Base-by-base conservation (phyloP, 2,329 filamentous ascomycete species). In the Xylaria sp. region DNA sequence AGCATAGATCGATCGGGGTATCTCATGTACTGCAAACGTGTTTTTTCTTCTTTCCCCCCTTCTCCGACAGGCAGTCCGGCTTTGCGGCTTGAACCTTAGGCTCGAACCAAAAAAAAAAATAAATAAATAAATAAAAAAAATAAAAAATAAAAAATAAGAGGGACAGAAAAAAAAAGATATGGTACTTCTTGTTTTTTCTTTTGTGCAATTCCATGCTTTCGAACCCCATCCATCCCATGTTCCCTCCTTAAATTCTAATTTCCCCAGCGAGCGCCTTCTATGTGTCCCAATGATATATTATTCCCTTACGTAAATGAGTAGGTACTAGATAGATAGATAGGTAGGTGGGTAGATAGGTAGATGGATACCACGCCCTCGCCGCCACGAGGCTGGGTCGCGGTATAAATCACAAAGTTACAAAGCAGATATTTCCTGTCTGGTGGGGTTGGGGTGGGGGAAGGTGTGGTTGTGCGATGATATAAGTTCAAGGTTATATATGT, bases 21-120 rank as follows among this genome's bases (percentile, higher is more conserved):
- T 70, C 66, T 62, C 68, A 63, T 68, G 57, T 66, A 64, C 62
- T 7, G 54, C 46, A 49, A 56, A 43, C 41, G 39, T n/a, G n/a
- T n/a, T n/a, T n/a, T n/a, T n/a, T n/a, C n/a, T n/a, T n/a, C n/a
- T n/a, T n/a, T 41, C 42, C 48, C 50, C 49, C n/a, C n/a, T n/a
- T n/a, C n/a, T n/a, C n/a, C n/a, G n/a, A n/a, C n/a, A n/a, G n/a
- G 5, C 24, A 26, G 24, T 13, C 16, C 29, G 29, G 16, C 29
- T 34, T n/a, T n/a, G n/a, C 29, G 29, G 29, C 29, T 34, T 34
- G 29, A 34, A 34, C 29, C 29, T 34, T n/a, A n/a, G n/a, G n/a
- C n/a, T n/a, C n/a, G n/a, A 13, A 13, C 29, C 29, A 13, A 34
- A 7, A 34, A 34, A 26, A 9, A 26, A 26, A 26, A 26, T 26